phyloP scores from a whole-genome alignment of 805 yeast genomes.

The Zygosaccharomyces pseudorouxii region DNA sequence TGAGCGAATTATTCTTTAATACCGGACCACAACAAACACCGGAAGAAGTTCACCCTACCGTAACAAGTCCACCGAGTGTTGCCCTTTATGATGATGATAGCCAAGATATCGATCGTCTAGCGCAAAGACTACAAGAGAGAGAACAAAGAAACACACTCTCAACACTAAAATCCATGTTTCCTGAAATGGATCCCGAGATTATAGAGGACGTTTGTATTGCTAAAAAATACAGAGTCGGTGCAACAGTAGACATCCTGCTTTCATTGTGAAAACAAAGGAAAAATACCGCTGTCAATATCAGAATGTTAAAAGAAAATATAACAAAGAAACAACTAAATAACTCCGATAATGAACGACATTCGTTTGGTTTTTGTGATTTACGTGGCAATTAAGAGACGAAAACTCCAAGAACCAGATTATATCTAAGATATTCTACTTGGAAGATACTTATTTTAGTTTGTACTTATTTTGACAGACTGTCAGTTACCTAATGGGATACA shows the following conservation, averaged over 20 bases:
- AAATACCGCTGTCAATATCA: neutral
- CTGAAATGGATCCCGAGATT: conserved; percentile 61
- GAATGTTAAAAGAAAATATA: no score
- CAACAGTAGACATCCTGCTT: conserved; percentile 56
- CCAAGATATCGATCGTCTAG: conserved; percentile 27
- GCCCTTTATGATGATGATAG: conserved; percentile 19
- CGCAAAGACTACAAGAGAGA: conserved; percentile 37
- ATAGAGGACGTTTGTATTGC: conserved; percentile 65
- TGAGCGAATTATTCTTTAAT: conserved; percentile 23
- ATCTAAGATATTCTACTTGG: neutral
- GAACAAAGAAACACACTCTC: conserved; percentile 45
- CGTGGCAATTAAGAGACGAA: neutral
- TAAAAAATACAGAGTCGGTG: conserved; percentile 63
- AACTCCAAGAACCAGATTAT: neutral
- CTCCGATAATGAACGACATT: no score
- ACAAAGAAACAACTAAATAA: no score
- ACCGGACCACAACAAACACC: conserved; percentile 4
- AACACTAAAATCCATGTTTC: conserved; percentile 66
- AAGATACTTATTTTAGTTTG: neutral
- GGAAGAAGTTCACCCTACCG: neutral
- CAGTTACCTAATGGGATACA: neutral
- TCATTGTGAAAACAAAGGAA: conserved; percentile 16
- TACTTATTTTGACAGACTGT: neutral
- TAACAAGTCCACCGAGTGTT: neutral
- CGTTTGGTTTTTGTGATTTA: neutral